A percentile compares a stretch with the other conserved stretches of the same genome.
phyloP scores from a whole-genome alignment of 2,329 filamentous ascomycete genomes.

The Ophiostoma ips region DNA sequence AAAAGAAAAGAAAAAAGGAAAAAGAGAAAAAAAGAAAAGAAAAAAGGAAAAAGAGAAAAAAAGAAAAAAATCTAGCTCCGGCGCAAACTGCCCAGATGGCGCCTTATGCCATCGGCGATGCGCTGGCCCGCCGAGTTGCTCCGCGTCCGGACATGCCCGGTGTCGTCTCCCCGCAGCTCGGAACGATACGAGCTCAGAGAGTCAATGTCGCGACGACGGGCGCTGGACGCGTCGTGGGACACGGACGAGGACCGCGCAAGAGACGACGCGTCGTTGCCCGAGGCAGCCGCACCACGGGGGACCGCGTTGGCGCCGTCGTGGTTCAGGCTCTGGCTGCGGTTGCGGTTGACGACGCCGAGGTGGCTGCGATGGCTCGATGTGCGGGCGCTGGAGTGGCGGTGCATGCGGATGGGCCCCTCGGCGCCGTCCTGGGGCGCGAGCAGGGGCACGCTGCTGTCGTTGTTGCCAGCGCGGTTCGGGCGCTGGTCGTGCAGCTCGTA shows the following conservation, averaged over 20 bases:
- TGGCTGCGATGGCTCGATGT: background rate
- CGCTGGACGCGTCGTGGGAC: too few species aligned
- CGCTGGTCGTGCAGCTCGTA: slow-evolving; percentile 22
- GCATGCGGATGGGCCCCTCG: slow-evolving; percentile 25
- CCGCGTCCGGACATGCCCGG: slow-evolving; percentile 20
- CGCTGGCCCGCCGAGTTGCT: slow-evolving; percentile 30
- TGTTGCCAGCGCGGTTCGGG: slow-evolving; percentile 2
- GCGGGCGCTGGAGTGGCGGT: slow-evolving; percentile 13
- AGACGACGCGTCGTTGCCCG: background rate
- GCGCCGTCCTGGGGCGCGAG: slow-evolving; percentile 14
- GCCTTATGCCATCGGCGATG: slow-evolving; percentile 37
- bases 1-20: background rate
- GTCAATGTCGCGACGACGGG: background rate
- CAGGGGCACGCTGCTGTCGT: slow-evolving; percentile 11
- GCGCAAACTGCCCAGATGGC: slow-evolving; percentile 38
- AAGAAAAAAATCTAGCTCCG: slow-evolving; percentile 23
- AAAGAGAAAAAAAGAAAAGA: background rate
- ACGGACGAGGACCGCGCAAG: too few species aligned
- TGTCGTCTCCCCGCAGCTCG: background rate
- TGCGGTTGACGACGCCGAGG: background rate
- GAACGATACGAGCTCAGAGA: background rate
- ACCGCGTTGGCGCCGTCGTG: background rate
- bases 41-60: background rate
- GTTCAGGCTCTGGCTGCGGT: background rate
- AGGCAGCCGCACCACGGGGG: background rate